These are phyloP conservation scores for Cinchona pubescens DNA, from an alignment of 257 asterid species.

Conservation along the genomic window DNA sequence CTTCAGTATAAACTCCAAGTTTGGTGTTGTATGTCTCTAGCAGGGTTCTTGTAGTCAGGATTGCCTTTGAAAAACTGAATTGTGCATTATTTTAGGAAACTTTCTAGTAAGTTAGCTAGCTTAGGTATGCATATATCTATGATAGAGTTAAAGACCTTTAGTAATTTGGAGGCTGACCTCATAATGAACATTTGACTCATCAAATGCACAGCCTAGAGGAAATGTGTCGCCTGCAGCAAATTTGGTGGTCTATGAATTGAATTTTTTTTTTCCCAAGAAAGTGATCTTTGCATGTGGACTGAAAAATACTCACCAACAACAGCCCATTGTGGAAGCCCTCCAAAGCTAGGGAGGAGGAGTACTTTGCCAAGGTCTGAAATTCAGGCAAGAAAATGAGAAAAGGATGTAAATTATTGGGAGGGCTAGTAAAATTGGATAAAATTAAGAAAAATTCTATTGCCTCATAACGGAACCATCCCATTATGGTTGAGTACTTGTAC, in stretches of 20 bases:
- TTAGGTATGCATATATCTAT: background rate
- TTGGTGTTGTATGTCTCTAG: slow-evolving; percentile 44
- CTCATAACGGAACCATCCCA: no score
- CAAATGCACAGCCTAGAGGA: slow-evolving; percentile 52
- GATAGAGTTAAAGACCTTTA: no score
- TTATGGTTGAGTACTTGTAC: no score
- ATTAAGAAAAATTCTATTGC: no score
- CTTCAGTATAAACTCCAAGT: slow-evolving; percentile 37
- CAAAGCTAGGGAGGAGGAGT: slow-evolving; percentile 39
- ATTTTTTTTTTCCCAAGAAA: background rate
- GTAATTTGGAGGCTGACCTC: slow-evolving; percentile 24
- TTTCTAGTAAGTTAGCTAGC: background rate
- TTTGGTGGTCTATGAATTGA: background rate
- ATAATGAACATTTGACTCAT: slow-evolving; percentile 40
- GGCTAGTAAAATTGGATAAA: background rate
- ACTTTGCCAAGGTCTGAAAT: slow-evolving; percentile 44
- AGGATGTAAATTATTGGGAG: background rate
- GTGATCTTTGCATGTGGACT: background rate
- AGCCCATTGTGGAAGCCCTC: slow-evolving; percentile 48
- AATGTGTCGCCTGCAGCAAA: slow-evolving; percentile 39
- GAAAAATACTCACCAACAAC: slow-evolving; percentile 33
- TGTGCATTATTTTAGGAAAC: background rate
- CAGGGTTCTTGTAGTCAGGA: slow-evolving; percentile 21
- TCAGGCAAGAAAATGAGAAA: background rate
- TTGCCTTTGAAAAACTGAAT: slow-evolving; percentile 36